Base-by-base conservation (phyloP, 2,329 filamentous ascomycete genomes). In the Eutypa lata region DNA sequence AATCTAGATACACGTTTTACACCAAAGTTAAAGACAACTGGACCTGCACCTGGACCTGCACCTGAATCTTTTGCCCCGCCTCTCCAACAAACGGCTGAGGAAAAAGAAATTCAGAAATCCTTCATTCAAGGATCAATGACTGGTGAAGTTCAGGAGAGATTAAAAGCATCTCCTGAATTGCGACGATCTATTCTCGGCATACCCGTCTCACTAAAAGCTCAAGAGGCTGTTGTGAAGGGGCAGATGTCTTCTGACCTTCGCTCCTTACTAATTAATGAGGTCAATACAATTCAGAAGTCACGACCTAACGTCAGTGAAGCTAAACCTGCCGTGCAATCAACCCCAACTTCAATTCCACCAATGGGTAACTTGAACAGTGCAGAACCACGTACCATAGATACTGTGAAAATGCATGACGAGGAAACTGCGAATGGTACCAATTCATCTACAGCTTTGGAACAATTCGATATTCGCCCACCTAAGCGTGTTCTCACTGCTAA, bases 401-500 rank as follows among this genome's bases (percentile, higher is more conserved):
- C 10, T 19, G n/a, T 13, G 38, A 6, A 11, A 42, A 5, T 11
- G 38, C 3, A 19, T 19, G 16, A 42, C 13, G n/a, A 18, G 38
- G n/a, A 7, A 42, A 21, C 38, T 18, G 19, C 16, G 5, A 13
- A 1, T 22, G 18, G 18, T 19, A 42, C 7, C 19, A 42, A 21
- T 21, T 21, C 38, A 22, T 19, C 38, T 18, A 42, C 18, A 42
- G 16, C 37, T 21, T n/a, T 21, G 35, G 16, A n/a, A n/a, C 24
- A 50, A n/a, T 19, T 28, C 19, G 21, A 21, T 11, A 14, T 11
- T 38, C 38, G 14, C 3, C 26, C 7, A 28, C 19, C 45, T 18
- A 51, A 49, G 37, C 21, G 40, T 24, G 21, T 49, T 21, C 50
- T 50, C 18, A 50, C 51, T 8, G 46, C 49, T 21, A 51, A 54